phyloP scores from a whole-genome alignment of 257 asterid genomes.

The Solanum bulbocastanum region DNA sequence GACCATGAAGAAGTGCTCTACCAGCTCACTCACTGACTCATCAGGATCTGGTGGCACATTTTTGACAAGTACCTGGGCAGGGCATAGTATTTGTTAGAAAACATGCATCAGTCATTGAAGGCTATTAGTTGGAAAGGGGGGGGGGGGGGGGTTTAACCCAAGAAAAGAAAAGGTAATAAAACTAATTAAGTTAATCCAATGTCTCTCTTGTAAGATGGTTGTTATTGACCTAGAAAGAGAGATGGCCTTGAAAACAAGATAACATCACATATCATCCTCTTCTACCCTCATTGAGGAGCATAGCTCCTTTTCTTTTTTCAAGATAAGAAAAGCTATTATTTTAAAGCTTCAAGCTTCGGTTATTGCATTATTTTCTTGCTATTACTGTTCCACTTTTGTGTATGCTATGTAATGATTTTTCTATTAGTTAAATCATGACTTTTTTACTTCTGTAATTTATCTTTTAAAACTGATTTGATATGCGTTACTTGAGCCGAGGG shows the following conservation, averaged over 20 bases:
- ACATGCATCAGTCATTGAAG: neutral
- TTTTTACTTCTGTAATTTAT: neutral
- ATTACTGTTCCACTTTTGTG: neutral
- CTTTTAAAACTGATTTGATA: neutral
- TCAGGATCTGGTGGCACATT: conserved; percentile 90
- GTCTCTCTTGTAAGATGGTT: neutral
- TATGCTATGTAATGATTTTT: neutral
- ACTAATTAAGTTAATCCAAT: neutral
- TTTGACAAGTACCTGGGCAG: conserved; percentile 63
- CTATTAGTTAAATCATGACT: neutral
- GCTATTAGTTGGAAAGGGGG: neutral
- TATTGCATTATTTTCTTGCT: neutral
- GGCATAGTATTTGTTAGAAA: neutral
- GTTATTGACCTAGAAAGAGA: neutral
- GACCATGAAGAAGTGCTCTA: conserved; percentile 92
- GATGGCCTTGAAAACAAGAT: neutral
- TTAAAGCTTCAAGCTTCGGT: neutral
- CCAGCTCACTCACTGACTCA: conserved; percentile 75
- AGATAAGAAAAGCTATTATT: neutral
- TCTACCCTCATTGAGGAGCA: neutral
- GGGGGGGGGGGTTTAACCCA: neutral
- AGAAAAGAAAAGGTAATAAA: neutral
- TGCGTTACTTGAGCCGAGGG: neutral
- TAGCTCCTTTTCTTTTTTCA: neutral
- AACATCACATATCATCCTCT: neutral